phyloP scores from a whole-genome alignment of 2,329 filamentous ascomycete genomes.

The Dendryphion nanum region DNA sequence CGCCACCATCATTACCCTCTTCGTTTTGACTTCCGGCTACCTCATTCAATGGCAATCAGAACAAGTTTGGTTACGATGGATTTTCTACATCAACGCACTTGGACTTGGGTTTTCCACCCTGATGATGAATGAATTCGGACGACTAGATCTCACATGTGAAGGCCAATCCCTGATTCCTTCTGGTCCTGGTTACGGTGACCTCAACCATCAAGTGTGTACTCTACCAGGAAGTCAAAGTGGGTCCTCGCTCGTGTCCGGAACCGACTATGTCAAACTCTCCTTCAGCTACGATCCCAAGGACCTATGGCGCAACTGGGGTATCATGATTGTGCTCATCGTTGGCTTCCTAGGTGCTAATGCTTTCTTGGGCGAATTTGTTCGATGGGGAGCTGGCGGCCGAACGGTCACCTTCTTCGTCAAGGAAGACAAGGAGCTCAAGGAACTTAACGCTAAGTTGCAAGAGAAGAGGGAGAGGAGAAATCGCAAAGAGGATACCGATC shows the following conservation, averaged over 20 bases:
- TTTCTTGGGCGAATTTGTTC: slow-evolving; percentile 74
- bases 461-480: slow-evolving; percentile 58
- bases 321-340: slow-evolving; percentile 72
- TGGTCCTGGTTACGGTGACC: slow-evolving; percentile 67
- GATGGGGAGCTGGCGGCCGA: slow-evolving; percentile 77
- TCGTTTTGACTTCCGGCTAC: slow-evolving; percentile 78
- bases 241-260: slow-evolving; percentile 61
- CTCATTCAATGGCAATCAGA: slow-evolving; percentile 75
- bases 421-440: slow-evolving; percentile 65
- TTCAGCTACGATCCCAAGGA: slow-evolving; percentile 67
- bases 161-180: slow-evolving; percentile 67
- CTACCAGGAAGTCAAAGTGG: slow-evolving; percentile 70
- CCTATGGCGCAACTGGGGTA: slow-evolving; percentile 66
- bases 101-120: slow-evolving; percentile 73
- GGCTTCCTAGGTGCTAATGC: slow-evolving; percentile 73
- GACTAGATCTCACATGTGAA: slow-evolving; percentile 67
- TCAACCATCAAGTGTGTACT: slow-evolving; percentile 78
- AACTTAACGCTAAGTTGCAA: slow-evolving; percentile 62
- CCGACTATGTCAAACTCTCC: slow-evolving; percentile 64
- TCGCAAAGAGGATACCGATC: slow-evolving; percentile 42
- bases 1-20: slow-evolving; percentile 75
- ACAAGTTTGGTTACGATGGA: slow-evolving; percentile 79
- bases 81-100: slow-evolving; percentile 77
- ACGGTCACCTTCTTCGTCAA: slow-evolving; percentile 74
- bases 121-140: slow-evolving; percentile 84